A percentile compares a stretch with the other conserved stretches of the same genome.
Conservation (phyloP, 1,139 yeast species). For the Diutina ranongensis region DNA sequence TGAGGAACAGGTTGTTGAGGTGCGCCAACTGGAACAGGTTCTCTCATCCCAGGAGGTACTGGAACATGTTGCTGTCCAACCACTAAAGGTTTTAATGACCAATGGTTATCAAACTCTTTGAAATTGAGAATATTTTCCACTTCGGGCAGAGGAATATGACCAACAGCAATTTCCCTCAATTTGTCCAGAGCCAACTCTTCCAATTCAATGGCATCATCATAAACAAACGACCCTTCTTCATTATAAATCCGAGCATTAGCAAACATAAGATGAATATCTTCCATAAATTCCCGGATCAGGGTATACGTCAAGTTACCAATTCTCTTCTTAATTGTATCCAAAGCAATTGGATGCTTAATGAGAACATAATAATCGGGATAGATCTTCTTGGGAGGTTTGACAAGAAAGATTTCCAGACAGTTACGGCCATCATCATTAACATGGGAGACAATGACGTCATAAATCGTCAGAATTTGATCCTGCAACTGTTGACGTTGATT, state of each 20-base stretch:
- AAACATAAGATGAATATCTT: slow-evolving; percentile 69
- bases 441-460: slow-evolving; percentile 31
- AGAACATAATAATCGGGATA: slow-evolving; percentile 85
- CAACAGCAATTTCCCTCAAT: slow-evolving; percentile 18
- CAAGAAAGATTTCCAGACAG: slow-evolving; percentile 52
- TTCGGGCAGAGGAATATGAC: slow-evolving; percentile 15
- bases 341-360: slow-evolving; percentile 72
- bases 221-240: slow-evolving; percentile 79
- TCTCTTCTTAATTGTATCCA: slow-evolving; percentile 55
- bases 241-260: slow-evolving; percentile 79
- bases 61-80: neutral
- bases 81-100: slow-evolving; percentile 27
- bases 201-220: slow-evolving; percentile 60
- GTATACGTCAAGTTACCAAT: slow-evolving; percentile 42
- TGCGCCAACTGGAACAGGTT: neutral
- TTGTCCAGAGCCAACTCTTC: slow-evolving; percentile 36
- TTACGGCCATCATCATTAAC: slow-evolving; percentile 29
- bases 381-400: slow-evolving; percentile 55
- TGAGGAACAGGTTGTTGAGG: slow-evolving; percentile 5
- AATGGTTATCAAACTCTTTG: slow-evolving; percentile 35
- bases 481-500: slow-evolving; percentile 34
- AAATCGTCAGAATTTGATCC: slow-evolving; percentile 29
- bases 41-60: neutral
- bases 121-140: slow-evolving; percentile 30
- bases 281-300: slow-evolving; percentile 47